These are phyloP conservation scores for Leptographium procerum DNA, from an alignment of 2,329 filamentous ascomycete genomes.

Conservation along the genomic window DNA sequence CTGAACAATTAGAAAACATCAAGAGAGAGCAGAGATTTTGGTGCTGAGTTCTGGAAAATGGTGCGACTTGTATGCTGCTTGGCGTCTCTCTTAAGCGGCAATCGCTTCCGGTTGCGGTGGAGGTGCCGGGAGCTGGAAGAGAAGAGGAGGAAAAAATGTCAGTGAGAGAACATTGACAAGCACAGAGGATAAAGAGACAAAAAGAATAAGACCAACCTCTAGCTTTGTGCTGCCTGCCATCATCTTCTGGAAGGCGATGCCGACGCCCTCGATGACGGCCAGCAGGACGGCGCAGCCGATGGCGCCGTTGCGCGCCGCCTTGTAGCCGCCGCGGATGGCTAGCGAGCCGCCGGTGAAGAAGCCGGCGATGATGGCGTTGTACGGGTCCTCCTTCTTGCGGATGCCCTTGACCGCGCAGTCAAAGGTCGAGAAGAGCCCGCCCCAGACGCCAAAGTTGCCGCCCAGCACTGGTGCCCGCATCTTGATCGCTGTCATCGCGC, in stretches of 20 bases:
- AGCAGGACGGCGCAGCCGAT: constrained; percentile 92
- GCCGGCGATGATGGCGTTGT: constrained; percentile 93
- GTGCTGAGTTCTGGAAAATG: neutral
- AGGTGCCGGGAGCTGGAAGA: constrained; percentile 2
- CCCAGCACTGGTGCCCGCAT: constrained; percentile 90
- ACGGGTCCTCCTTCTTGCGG: constrained; percentile 93
- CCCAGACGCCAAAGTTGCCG: constrained; percentile 97
- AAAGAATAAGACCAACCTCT: constrained; percentile 38
- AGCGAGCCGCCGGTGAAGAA: constrained; percentile 93
- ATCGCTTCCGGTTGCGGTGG: constrained; percentile 8
- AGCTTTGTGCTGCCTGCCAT: constrained; percentile 81
- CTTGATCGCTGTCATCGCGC: constrained; percentile 94
- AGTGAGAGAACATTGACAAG: neutral
- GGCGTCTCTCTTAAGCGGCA: neutral
- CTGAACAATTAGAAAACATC: neutral
- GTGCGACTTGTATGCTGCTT: neutral
- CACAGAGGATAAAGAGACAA: neutral
- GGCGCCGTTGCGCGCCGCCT: constrained; percentile 85
- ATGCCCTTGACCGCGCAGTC: constrained; percentile 95
- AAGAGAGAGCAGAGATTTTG: neutral
- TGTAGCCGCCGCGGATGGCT: constrained; percentile 82
- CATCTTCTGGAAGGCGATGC: constrained; percentile 91
- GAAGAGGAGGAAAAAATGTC: neutral
- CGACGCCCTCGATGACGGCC: constrained; percentile 93
- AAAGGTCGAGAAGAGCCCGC: constrained; percentile 88